Base-by-base conservation (phyloP, 352 stramenopile genomes). In the Phytophthora ohioensis region DNA sequence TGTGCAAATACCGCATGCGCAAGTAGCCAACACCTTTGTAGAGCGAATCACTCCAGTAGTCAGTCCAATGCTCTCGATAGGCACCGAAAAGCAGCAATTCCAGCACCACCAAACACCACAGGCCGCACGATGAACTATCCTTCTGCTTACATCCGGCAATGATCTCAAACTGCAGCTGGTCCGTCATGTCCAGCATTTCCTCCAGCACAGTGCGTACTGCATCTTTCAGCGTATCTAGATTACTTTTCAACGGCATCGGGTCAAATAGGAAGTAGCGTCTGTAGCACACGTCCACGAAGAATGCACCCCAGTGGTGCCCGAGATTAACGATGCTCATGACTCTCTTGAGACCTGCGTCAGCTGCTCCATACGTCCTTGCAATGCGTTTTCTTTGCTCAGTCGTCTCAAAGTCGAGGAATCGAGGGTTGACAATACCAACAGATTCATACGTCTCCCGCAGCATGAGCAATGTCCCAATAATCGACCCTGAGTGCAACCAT, bases 21-120 rank as follows among this genome's bases (percentile, higher is more conserved):
- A 67, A 32, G 31, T 47, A 67, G 4, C 17, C 59, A 4, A 67
- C 38, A 0, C 21, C 49, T 6, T 52, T 15, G n/a, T 67, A 67
- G 1, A 60, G 59, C 2, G 27, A 38, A 30, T 67, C 59, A 7
- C 17, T 39, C 59, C 59, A 59, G 11, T 34, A 58, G 17, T 67
- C 60, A 17, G 17, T 17, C 17, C 17, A 68, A n/a, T 21, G 55
- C 27, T 60, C 41, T 4, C 34, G 15, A 4, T 34, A 38, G 32
- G 60, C 60, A 13, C 60, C 60, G 43, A 61, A 68, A 4, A 68
- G 49, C 4, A 68, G 49, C 36, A 68, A 5, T 39, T 48, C 60
- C 6, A 68, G 35, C 31, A 54, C 30, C 48, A 67, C 59, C n/a
- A 67, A 53, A 27, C 48, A 54, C 38, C 59, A 67, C n/a, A 67